Percentiles rank a stretch among this genome's conserved stretches.
phyloP scores from a whole-genome alignment of 75 land plant species.

The Pseudotsuga menziesii region DNA sequence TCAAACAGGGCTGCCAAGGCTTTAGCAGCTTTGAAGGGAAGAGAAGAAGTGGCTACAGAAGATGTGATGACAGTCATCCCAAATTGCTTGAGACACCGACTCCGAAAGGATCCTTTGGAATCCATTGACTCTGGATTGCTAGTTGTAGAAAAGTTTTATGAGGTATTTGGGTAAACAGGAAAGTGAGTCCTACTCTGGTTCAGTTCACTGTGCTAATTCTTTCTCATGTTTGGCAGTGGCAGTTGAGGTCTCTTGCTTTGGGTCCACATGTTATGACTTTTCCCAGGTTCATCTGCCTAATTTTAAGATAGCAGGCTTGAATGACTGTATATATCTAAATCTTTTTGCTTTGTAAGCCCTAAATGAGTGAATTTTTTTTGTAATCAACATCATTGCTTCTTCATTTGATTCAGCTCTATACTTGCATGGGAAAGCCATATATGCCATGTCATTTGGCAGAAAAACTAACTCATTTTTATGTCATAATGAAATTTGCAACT shows the following conservation, averaged over 20 bases:
- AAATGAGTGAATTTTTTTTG: not conserved
- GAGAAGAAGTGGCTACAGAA: slow-evolving; percentile 77
- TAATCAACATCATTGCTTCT: not conserved
- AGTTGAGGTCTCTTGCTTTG: not conserved
- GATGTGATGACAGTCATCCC: slow-evolving; percentile 96
- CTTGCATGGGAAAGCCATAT: not conserved
- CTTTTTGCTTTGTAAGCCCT: not conserved
- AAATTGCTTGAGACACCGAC: slow-evolving; percentile 93
- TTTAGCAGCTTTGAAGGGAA: slow-evolving; percentile 83
- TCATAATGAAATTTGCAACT: not conserved
- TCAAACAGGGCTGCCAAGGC: slow-evolving; percentile 96
- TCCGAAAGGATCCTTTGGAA: slow-evolving; percentile 98
- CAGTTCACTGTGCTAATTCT: not conserved
- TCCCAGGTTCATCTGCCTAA: not conserved
- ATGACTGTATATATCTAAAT: not conserved
- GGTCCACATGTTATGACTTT: not conserved
- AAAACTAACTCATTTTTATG: too few relatives aligned
- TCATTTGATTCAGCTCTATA: not conserved
- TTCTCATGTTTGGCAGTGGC: not conserved
- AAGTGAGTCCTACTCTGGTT: slow-evolving; percentile 3
- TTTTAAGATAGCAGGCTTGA: not conserved
- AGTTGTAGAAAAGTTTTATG: slow-evolving; percentile 91
- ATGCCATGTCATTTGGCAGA: not conserved
- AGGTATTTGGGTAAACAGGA: slow-evolving; percentile 70
- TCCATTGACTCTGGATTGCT: slow-evolving; percentile 97